Evolutionary conservation across 805 yeast genomes (phyloP).

Genomic region (Monosporozyma servazzii): DNA sequence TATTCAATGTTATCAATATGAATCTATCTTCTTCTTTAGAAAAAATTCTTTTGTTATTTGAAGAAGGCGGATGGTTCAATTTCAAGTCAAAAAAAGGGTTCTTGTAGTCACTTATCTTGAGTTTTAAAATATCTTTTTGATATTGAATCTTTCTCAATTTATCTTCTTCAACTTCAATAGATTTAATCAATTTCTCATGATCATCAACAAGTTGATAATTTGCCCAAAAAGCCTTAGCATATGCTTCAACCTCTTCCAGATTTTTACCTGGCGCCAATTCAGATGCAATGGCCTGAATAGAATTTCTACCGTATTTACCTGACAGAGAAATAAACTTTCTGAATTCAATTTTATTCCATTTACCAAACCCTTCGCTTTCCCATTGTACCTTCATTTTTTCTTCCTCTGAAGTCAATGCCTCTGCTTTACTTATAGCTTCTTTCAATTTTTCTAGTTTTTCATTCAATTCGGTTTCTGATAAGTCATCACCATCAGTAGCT

Average conservation of each 20-base stretch:
- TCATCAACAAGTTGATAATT: conserved; percentile 77
- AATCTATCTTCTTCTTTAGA: conserved; percentile 90
- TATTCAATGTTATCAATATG: conserved; percentile 65
- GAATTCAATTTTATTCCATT: conserved; percentile 86
- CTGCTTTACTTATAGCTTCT: conserved; percentile 61
- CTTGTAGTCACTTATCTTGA: conserved; percentile 59
- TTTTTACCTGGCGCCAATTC: conserved; percentile 76
- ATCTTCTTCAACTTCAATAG: conserved; percentile 87
- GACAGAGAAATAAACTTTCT: conserved; percentile 65
- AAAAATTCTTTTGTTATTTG: conserved; percentile 45
- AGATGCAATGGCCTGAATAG: conserved; percentile 57
- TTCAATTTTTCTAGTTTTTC: conserved; percentile 50
- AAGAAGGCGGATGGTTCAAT: conserved; percentile 64
- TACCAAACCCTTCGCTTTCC: conserved; percentile 58
- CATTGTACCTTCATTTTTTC: conserved; percentile 51
- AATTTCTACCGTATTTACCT: conserved; percentile 79
- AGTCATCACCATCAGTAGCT: conserved; percentile 29
- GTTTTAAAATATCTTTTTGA: conserved; percentile 73
- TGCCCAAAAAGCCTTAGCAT: conserved; percentile 76
- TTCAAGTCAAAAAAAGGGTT: conserved; percentile 79
- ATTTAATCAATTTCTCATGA: conserved; percentile 69
- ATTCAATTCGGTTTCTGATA: conserved; percentile 36
- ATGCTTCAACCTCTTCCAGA: conserved; percentile 66
- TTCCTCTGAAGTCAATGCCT: conserved; percentile 78
- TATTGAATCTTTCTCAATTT: conserved; percentile 51